Percentiles rank a stretch among this genome's conserved stretches.
phyloP scores from a whole-genome alignment of 305 asterid species.

The Caryopteris hybrid region DNA sequence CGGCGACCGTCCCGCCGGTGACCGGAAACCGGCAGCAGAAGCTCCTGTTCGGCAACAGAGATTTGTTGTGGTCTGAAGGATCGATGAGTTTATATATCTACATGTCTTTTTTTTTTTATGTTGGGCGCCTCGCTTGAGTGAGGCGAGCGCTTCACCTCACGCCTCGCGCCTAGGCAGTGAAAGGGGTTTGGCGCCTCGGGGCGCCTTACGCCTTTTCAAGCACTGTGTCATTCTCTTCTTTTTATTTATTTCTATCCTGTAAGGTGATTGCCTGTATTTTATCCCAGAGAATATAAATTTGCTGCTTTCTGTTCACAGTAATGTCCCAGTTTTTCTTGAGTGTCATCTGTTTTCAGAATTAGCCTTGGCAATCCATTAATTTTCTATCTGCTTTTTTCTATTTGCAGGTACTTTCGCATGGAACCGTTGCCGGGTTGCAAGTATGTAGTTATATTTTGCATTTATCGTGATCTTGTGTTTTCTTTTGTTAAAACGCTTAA shows the following conservation, averaged over 20 bases:
- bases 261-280: neutral
- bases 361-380: neutral
- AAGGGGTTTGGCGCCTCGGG: no score
- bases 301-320: neutral
- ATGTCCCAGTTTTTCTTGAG: conserved; percentile 2
- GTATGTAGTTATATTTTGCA: conserved; percentile 40
- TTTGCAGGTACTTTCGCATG: conserved; percentile 81
- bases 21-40: no score
- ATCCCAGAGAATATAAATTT: neutral
- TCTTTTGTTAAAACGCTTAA: neutral
- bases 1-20: no score
- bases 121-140: no score
- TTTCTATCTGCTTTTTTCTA: neutral
- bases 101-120: no score
- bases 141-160: no score
- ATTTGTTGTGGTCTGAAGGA: no score
- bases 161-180: no score
- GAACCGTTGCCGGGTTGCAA: conserved; percentile 95
- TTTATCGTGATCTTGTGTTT: neutral
- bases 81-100: no score
- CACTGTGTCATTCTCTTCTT: no score
- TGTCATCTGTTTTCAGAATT: neutral
- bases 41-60: no score
- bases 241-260: neutral
- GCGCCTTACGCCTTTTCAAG: no score